Evolutionary conservation across 2,329 filamentous ascomycete species (phyloP).

Genomic region (Fusarium staphyleae): DNA sequence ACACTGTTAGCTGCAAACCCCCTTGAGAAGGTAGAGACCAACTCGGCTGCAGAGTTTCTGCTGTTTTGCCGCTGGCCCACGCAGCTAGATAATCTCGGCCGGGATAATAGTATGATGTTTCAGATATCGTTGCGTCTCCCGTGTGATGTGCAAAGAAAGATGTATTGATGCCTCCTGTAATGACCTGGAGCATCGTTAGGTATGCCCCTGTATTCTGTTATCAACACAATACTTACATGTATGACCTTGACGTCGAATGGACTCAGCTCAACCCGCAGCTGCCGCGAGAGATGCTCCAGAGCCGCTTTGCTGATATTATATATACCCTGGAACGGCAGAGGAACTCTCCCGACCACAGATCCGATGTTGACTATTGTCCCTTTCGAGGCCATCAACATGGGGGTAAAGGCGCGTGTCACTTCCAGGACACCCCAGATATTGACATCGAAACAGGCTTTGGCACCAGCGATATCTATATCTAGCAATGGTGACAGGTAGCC

Average conservation of each 20-base stretch:
- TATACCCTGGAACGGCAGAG: conserved; percentile 44
- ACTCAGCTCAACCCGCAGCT: conserved; percentile 51
- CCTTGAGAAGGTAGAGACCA: background rate
- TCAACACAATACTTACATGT: conserved; percentile 19
- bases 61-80: conserved; percentile 24
- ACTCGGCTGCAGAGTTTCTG: conserved; percentile 20
- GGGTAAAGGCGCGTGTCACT: conserved; percentile 49
- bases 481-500: conserved; percentile 33
- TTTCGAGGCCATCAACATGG: conserved; percentile 46
- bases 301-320: conserved; percentile 56
- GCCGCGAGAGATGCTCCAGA: conserved; percentile 48
- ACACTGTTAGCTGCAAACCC: background rate
- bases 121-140: conserved; percentile 51
- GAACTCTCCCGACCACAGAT: conserved; percentile 43
- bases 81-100: conserved; percentile 19
- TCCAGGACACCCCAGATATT: conserved; percentile 51
- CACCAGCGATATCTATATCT: conserved; percentile 30
- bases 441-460: conserved; percentile 46
- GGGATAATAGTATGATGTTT: conserved; percentile 34
- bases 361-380: conserved; percentile 51
- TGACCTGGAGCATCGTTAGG: conserved; percentile 26
- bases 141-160: conserved; percentile 46
- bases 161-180: conserved; percentile 44
- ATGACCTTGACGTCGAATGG: conserved; percentile 47
- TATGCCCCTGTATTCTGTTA: background rate